Evolutionary conservation across 2,329 filamentous ascomycete species (phyloP).

Genomic region (Pseudocercospora fijiensis): DNA sequence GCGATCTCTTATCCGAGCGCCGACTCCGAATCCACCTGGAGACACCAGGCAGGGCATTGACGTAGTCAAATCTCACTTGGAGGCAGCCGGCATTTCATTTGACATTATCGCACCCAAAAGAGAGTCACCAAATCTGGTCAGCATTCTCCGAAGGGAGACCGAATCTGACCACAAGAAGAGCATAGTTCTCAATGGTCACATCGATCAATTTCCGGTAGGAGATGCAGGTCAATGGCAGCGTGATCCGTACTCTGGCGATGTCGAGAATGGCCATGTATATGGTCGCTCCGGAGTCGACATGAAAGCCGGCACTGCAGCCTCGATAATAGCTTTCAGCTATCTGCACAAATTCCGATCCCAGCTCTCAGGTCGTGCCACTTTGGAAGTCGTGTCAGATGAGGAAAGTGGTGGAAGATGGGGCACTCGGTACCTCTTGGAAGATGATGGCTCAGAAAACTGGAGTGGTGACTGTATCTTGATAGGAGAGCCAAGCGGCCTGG

Average conservation of each 20-base stretch:
- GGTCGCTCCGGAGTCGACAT: conserved; percentile 47
- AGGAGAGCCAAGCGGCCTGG: conserved; percentile 42
- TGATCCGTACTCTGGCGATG: conserved; percentile 42
- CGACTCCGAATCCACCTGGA: conserved; percentile 44
- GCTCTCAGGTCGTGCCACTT: conserved; percentile 20
- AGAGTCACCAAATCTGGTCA: conserved; percentile 40
- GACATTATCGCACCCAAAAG: conserved; percentile 36
- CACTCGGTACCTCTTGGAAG: conserved; percentile 40
- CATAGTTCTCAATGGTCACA: conserved; percentile 46
- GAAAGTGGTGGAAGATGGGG: conserved; percentile 44
- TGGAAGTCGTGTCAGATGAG: conserved; percentile 44
- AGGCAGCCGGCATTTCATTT: conserved; percentile 21
- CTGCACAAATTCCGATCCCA: conserved; percentile 28
- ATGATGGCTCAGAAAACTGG: conserved; percentile 36
- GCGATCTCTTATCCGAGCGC: conserved; percentile 38
- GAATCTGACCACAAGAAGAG: conserved; percentile 22
- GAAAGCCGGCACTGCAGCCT: conserved; percentile 46
- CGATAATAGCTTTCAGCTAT: conserved; percentile 42
- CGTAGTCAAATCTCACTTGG: conserved; percentile 37
- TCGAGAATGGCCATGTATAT: conserved; percentile 38
- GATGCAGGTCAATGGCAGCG: conserved; percentile 39
- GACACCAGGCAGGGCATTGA: conserved; percentile 40
- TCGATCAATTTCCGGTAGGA: conserved; percentile 45
- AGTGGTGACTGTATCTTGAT: conserved; percentile 44
- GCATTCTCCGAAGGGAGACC: conserved; percentile 31